Percentiles rank a stretch among this genome's conserved stretches.
These are phyloP conservation scores for Fragaria vesca DNA, from an alignment of 306 rosid genomes.

Conservation along the genomic window DNA sequence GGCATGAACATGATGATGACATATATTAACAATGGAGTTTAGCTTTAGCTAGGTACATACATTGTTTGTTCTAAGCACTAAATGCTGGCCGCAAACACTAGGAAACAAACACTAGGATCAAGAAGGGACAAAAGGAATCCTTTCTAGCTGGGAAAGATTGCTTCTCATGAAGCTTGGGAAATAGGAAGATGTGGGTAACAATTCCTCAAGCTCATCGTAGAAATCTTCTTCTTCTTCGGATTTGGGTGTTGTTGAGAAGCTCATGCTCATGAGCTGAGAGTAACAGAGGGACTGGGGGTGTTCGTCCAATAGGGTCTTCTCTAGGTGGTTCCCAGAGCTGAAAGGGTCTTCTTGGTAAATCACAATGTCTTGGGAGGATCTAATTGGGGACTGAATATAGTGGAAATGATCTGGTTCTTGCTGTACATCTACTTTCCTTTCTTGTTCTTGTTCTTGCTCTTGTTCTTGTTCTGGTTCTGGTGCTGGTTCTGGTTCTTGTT, in stretches of 20 bases:
- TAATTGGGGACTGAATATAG: slow-evolving; percentile 52
- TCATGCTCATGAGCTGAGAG: slow-evolving; percentile 43
- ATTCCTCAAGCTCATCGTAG: slow-evolving; percentile 93
- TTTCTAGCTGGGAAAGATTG: slow-evolving; percentile 52
- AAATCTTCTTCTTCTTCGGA: slow-evolving; percentile 66
- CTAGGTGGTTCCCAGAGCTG: slow-evolving; percentile 30
- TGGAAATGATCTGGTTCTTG: slow-evolving; percentile 37
- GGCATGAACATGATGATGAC: slow-evolving; percentile 3
- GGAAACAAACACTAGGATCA: slow-evolving; percentile 43
- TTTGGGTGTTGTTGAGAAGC: slow-evolving; percentile 35
- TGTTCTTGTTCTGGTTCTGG: slow-evolving; percentile 21
- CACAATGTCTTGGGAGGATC: slow-evolving; percentile 35
- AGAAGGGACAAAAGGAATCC: slow-evolving; percentile 75
- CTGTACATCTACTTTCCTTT: slow-evolving; percentile 12
- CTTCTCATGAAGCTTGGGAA: slow-evolving; percentile 57
- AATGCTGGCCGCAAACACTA: slow-evolving; percentile 24
- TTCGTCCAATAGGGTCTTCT: slow-evolving; percentile 47
- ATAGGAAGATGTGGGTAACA: slow-evolving; percentile 63
- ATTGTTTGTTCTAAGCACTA: slow-evolving; percentile 26
- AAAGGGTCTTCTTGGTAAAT: slow-evolving; percentile 49
- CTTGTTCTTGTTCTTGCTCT: slow-evolving; percentile 17
- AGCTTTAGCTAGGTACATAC: slow-evolving; percentile 33
- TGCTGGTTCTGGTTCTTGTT: slow-evolving; percentile 31
- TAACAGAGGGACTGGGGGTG: slow-evolving; percentile 51
- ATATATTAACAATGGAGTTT: slow-evolving; percentile 16